A percentile compares a stretch with the other conserved stretches of the same genome.
These are phyloP conservation scores for Aspergillus aculeatus DNA, from an alignment of 2,329 filamentous ascomycete genomes.

Conservation along the genomic window DNA sequence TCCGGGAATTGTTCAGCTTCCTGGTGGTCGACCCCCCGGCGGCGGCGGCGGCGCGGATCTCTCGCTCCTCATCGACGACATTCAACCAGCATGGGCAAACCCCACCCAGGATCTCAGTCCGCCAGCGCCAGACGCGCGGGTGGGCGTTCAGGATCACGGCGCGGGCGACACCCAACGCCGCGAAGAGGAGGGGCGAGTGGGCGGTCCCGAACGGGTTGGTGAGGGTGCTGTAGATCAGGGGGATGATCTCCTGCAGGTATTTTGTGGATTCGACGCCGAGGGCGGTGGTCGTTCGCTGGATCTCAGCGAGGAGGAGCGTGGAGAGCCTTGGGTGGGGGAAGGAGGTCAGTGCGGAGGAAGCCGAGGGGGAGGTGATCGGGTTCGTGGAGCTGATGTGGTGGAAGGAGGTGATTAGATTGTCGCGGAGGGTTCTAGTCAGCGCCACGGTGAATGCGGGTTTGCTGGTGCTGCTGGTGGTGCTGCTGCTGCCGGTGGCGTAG, in stretches of 20 bases:
- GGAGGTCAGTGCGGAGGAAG: constrained; percentile 42
- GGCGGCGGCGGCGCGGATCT: constrained; percentile 4
- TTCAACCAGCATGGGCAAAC: constrained; percentile 64
- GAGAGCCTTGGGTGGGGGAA: constrained; percentile 49
- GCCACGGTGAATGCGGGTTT: constrained; percentile 22
- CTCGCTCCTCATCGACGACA: constrained; percentile 40
- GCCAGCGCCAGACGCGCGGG: constrained; percentile 65
- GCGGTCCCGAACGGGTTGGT: constrained; percentile 66
- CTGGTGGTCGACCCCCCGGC: too few species aligned
- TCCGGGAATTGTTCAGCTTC: not conserved
- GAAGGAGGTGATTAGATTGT: constrained; percentile 40
- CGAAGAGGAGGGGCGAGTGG: constrained; percentile 54
- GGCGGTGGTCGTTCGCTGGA: constrained; percentile 27
- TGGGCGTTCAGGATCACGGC: constrained; percentile 63
- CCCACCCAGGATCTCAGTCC: constrained; percentile 63
- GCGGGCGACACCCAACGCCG: constrained; percentile 56
- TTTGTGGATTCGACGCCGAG: constrained; percentile 40
- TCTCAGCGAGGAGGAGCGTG: constrained; percentile 43
- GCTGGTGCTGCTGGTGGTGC: too few species aligned
- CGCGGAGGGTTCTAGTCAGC: constrained; percentile 31
- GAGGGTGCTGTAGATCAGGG: constrained; percentile 64
- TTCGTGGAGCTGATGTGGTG: constrained; percentile 48
- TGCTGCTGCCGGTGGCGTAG: constrained; percentile 23
- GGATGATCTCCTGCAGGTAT: constrained; percentile 61
- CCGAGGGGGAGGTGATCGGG: constrained; percentile 41